phyloP scores from a whole-genome alignment of 2,329 filamentous ascomycete genomes.

The Fusarium sp. region DNA sequence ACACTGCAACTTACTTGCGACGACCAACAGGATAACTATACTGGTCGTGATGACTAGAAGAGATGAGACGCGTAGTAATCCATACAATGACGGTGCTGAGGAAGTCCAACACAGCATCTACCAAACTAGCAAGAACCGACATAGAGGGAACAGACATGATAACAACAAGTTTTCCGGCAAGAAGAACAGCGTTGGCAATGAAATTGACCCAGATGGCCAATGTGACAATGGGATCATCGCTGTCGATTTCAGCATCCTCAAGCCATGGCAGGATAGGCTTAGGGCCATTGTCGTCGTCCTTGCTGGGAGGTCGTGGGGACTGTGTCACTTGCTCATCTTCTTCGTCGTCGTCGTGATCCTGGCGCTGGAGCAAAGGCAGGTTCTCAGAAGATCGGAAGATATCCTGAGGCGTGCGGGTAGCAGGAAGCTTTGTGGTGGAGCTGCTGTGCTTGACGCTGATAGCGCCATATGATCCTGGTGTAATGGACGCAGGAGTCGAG shows the following conservation, averaged over 20 bases:
- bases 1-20: slow-evolving; percentile 57
- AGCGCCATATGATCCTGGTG: slow-evolving; percentile 48
- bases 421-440: slow-evolving; percentile 55
- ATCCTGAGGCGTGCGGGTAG: slow-evolving; percentile 85
- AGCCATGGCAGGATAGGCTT: slow-evolving; percentile 74
- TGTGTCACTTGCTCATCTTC: slow-evolving; percentile 42
- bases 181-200: slow-evolving; percentile 77
- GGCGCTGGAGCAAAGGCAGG: slow-evolving; percentile 69
- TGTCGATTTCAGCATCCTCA: slow-evolving; percentile 78
- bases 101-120: slow-evolving; percentile 84
- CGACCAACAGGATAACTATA: slow-evolving; percentile 84
- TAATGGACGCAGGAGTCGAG: slow-evolving; percentile 31
- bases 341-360: slow-evolving; percentile 59
- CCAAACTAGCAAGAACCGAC: slow-evolving; percentile 81
- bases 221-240: slow-evolving; percentile 79
- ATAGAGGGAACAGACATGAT: slow-evolving; percentile 82
- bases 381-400: slow-evolving; percentile 82
- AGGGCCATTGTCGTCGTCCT: slow-evolving; percentile 50
- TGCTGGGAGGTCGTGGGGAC: slow-evolving; percentile 29
- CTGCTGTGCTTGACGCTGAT: slow-evolving; percentile 47
- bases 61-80: slow-evolving; percentile 79
- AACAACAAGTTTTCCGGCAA: slow-evolving; percentile 81
- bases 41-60: slow-evolving; percentile 72
- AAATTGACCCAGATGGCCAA: slow-evolving; percentile 90
- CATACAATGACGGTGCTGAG: slow-evolving; percentile 84